These are phyloP conservation scores for Pichia sp. DNA, from an alignment of 1,139 yeast species.

Conservation along the genomic window DNA sequence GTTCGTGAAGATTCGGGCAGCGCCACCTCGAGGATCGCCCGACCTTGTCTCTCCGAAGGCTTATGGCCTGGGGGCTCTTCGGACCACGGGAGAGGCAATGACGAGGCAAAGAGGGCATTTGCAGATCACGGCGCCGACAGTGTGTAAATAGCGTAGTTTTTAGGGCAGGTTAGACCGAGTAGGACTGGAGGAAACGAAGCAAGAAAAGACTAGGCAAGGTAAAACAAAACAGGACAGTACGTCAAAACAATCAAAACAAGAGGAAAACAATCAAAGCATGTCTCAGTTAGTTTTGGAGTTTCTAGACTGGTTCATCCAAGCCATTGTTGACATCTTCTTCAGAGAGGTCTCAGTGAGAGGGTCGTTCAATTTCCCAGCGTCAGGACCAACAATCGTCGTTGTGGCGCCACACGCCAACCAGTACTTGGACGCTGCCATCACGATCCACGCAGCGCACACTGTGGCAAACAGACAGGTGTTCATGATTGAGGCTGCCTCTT, in stretches of 20 bases:
- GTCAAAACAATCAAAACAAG: too few species aligned
- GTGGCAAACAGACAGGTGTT: conserved; percentile 43
- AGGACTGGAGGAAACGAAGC: too few species aligned
- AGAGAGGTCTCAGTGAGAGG: conserved; percentile 69
- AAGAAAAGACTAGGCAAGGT: too few species aligned
- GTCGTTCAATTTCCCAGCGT: conserved; percentile 58
- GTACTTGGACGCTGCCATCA: conserved; percentile 66
- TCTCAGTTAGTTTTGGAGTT: conserved; percentile 25
- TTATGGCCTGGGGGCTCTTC: not conserved
- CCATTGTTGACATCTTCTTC: conserved; percentile 47
- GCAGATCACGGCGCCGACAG: too few species aligned
- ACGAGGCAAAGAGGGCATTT: not conserved
- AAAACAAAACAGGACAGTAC: too few species aligned
- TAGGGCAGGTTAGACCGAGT: too few species aligned
- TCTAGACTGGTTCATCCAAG: conserved; percentile 35
- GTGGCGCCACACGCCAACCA: conserved; percentile 84
- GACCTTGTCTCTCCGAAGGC: not conserved
- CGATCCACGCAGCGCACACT: conserved; percentile 49
- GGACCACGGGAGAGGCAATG: not conserved
- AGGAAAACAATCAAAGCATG: conserved; percentile 3
- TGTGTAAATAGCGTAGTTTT: too few species aligned
- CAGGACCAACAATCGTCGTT: conserved; percentile 68
- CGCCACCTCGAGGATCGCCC: not conserved
- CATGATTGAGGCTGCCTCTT: conserved; percentile 61
- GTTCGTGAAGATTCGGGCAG: not conserved